A percentile compares a stretch with the other conserved stretches of the same genome.
Evolutionary conservation across 768 basidiomycete genomes (phyloP).

Genomic region (Lentinus brumalis): DNA sequence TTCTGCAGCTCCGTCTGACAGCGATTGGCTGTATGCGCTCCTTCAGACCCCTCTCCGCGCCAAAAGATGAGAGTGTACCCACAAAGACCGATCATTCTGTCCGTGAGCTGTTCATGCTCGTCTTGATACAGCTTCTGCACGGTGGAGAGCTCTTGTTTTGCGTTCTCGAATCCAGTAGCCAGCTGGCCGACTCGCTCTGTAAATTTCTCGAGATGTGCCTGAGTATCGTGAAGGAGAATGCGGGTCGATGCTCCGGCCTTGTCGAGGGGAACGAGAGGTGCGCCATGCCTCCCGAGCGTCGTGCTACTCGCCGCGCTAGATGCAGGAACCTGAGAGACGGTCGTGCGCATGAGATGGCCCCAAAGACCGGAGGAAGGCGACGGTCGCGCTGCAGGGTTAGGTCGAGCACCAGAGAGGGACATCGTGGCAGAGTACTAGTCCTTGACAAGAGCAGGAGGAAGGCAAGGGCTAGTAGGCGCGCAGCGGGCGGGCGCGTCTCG

Average conservation of each 20-base stretch:
- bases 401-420: not conserved
- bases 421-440: not conserved
- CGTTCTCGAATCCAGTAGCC: slow-evolving; percentile 49
- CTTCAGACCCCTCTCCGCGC: not conserved
- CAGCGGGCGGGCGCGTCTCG: too few relatives aligned
- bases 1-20: slow-evolving; percentile 63
- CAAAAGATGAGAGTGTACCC: slow-evolving; percentile 22
- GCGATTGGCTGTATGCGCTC: slow-evolving; percentile 52
- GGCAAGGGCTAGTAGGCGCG: too few relatives aligned
- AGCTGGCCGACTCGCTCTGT: slow-evolving; percentile 57
- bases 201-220: slow-evolving; percentile 70
- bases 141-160: slow-evolving; percentile 52
- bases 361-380: slow-evolving; percentile 15
- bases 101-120: slow-evolving; percentile 56
- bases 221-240: slow-evolving; percentile 73
- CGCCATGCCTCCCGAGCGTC: slow-evolving; percentile 27
- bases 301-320: slow-evolving; percentile 3
- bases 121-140: slow-evolving; percentile 60
- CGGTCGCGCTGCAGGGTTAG: not conserved
- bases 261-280: slow-evolving; percentile 52
- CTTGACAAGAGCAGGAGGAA: not conserved
- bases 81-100: slow-evolving; percentile 61
- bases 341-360: slow-evolving; percentile 20
- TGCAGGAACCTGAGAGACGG: slow-evolving; percentile 4
- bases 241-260: slow-evolving; percentile 71